Evolutionary conservation across 345 rosid genomes (phyloP), one percentile per base, ranked within the genome.

Genomic region (Hirschfeldia incana): DNA sequence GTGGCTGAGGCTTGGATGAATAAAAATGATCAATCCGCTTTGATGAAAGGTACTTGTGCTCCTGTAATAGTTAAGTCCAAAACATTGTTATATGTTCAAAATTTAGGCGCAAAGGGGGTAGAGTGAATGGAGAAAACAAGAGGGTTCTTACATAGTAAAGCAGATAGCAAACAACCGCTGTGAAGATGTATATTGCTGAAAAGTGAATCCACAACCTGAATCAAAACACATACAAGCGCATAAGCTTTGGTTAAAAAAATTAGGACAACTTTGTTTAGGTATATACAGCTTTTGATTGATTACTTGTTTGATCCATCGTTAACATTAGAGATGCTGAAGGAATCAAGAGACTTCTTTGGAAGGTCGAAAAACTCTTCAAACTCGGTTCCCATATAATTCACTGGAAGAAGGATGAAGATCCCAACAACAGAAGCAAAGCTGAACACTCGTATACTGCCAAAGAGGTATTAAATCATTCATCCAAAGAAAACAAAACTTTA

Each of bases 141-240:
- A 42, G 61, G 51, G 60, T 59, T 83, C 98, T 92, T 86, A 94
- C 97, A 69, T 10, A 33, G 82, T 88, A 90, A 65, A 94, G 97
- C 77, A 94, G 90, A 84, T 81, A 89, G 92, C 98, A 92, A 79
- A 94, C 97, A 84, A 87, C 83, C 34, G 87, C 94, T 0, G 98
- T 91, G 84, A 94, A 89, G 75, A 90, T 62, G 85, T 94, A 94
- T 71, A 87, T 89, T 58, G 98, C 97, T 61, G 86, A 88, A 81
- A 94, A 94, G 90, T 92, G 98, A 79, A 91, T 67, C 98, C 97
- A 94, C 76, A 94, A 75, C 98, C 98, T 94, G 87, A 83, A 86
- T 67, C 79, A 80, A 67, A 70, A 67, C 44, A 70, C 80, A 86
- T 49, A 62, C 36, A 63, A 73, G 69, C 42, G 69, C 42, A 62